Base-by-base conservation (phyloP, 495 filamentous ascomycete genomes). In the Penicillium maclennaniae region DNA sequence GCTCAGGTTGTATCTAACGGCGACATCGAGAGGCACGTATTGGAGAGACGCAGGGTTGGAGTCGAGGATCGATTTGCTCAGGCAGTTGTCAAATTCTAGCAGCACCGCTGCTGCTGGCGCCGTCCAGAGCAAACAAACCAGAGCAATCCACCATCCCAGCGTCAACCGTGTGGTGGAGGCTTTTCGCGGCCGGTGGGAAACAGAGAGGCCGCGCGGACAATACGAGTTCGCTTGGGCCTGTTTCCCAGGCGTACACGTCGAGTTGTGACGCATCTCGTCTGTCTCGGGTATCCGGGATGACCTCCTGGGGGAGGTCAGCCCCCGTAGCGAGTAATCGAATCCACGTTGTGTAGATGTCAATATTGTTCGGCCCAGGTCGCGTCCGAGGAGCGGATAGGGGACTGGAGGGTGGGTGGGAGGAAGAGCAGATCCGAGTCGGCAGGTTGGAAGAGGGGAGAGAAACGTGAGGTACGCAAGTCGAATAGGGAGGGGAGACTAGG, bases 61-160 rank as follows among this genome's bases (percentile, higher is more conserved):
- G 40, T 75, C 73, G 54, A 82, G 68, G 55, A 85, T 80, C n/a
- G 63, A 67, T 36, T 83, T 72, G 44, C 73, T 68, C 38, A 97
- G 69, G 70, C 93, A 98, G 70, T 98, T 97, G 5, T 89, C 79
- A 66, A 93, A 96, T 36, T 81, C 70, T 48, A 97, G 69, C 59
- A 82, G 77, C 21, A 80, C 86, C 20, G 88, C 87, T 8, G 49
- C 46, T 14, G 63, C 55, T 15, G 69, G 61, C 21, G 60, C 63
- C 3, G 54, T 54, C 42, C 59, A 49, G 2, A 67, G n/a, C 16
- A 68, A 7, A 23, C 68, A 53, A 25, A 71, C 27, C 16, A 70
- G 17, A 26, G 62, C 40, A 19, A 69, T 60, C 52, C 54, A 62
- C 50, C 53, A 59, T 20, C 16, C 0, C 28, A 46, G 39, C 39